Base-by-base conservation (phyloP, 768 basidiomycete species). In the Crassisporium funariophilum region DNA sequence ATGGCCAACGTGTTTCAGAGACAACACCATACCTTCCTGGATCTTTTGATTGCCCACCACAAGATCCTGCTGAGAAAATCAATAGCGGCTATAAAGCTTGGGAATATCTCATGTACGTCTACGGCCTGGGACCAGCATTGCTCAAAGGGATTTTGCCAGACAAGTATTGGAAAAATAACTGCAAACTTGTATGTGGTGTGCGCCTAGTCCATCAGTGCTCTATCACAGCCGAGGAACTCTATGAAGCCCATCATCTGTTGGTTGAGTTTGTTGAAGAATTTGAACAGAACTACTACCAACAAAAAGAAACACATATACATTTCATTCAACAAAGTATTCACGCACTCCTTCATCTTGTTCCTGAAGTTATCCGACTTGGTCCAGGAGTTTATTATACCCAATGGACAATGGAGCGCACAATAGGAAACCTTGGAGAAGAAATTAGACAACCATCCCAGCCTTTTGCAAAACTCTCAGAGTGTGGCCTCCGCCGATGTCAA, bases 51-150 rank as follows among this genome's bases (percentile, higher is more conserved):
- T 55, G 56, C 0, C 59, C 61, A 16, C 65, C 65, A 34, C 59
- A 54, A 7, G 62, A 65, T 50, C 61, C 58, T 10, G 63, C 61
- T 0, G 58, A 70, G 44, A 73, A 72, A 33, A 63, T 73, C 6
- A 52, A 46, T 4, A 70, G 66, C 44, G 68, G 71, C 0, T 75
- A 72, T 50, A 74, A 74, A 35, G 69, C 69, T 1, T 57, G 54
- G 21, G 71, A 75, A 45, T 75, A 42, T 29, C 47, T 56, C 3
- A 35, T 54, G 0, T 72, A 71, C 42, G 7, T 73, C 13, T 71
- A 52, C 53, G 65, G 68, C 1, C 62, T 68, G 20, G 65, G 62
- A 7, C 71, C 68, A 5, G 67, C 52, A 6, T 54, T 70, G 12
- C 56, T 71, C 17, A 46, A 49, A 10, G 21, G 37, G 0, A 27